phyloP scores from a whole-genome alignment of 305 asterid species.

The Ruellia speciosa region DNA sequence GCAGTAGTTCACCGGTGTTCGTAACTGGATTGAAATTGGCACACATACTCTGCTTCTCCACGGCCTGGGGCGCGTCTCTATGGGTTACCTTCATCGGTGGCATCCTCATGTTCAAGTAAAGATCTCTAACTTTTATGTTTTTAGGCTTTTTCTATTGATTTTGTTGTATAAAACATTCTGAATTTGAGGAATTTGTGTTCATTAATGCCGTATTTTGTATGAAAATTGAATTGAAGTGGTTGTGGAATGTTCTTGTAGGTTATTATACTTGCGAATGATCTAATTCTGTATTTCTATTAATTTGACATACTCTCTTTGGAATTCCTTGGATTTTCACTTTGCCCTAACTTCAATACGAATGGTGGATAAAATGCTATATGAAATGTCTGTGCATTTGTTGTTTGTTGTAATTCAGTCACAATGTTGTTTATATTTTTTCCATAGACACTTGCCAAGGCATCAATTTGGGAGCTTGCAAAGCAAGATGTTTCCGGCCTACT shows the following conservation, averaged over 20 bases:
- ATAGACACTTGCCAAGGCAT: constrained; percentile 89
- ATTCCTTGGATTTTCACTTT: neutral
- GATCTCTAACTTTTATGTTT: neutral
- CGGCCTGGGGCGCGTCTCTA: constrained; percentile 86
- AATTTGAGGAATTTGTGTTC: neutral
- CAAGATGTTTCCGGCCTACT: constrained; percentile 98
- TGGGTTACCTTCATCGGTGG: constrained; percentile 99
- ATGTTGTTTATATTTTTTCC: constrained; percentile 13
- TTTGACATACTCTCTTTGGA: neutral
- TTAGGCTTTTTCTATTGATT: neutral
- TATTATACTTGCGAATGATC: neutral
- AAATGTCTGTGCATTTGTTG: neutral
- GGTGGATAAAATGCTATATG: no score
- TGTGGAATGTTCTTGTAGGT: neutral
- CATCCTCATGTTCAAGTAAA: constrained; percentile 93
- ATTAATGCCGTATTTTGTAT: no score
- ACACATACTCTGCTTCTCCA: constrained; percentile 81
- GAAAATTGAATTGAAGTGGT: neutral
- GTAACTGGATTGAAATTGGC: constrained; percentile 53
- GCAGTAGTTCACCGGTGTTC: constrained; percentile 40
- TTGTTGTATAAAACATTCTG: neutral
- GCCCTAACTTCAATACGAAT: neutral
- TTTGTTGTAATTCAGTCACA: constrained; percentile 3
- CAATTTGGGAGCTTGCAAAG: constrained; percentile 90
- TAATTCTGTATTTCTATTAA: neutral